phyloP scores from a whole-genome alignment of 169 alveolate genomes.

The Plasmodium relictum region DNA sequence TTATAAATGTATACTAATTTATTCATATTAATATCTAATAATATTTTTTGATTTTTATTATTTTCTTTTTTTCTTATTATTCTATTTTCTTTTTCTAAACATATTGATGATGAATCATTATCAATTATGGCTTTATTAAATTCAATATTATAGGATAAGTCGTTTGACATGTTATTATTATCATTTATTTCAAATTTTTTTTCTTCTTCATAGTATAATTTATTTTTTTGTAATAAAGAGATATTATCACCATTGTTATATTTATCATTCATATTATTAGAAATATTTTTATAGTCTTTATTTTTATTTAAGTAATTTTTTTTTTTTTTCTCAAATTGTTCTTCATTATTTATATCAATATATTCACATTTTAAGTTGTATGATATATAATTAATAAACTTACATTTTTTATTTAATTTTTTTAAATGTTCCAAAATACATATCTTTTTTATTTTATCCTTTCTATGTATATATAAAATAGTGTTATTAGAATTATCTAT shows the following conservation, averaged over 20 bases:
- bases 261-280: background rate
- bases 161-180: background rate
- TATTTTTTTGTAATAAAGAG: background rate
- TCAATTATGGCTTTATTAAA: background rate
- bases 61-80: slow-evolving; percentile 3
- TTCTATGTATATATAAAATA: slow-evolving; percentile 48
- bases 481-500: slow-evolving; percentile 30
- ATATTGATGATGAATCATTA: background rate
- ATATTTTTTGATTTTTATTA: slow-evolving; percentile 9
- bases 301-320: background rate
- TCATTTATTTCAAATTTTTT: background rate
- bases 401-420: slow-evolving; percentile 43
- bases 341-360: background rate
- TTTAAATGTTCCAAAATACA: slow-evolving; percentile 53
- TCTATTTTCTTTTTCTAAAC: background rate
- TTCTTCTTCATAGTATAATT: background rate
- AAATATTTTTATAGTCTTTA: background rate
- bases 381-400: slow-evolving; percentile 49
- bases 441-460: slow-evolving; percentile 52
- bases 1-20: slow-evolving; percentile 66
- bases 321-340: background rate
- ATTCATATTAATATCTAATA: slow-evolving; percentile 44
- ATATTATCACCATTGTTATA: background rate
- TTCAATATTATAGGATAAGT: background rate
- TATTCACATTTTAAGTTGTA: slow-evolving; percentile 21